phyloP scores from a whole-genome alignment of 2,329 filamentous ascomycete genomes.

The Ampelomyces quisqualis region DNA sequence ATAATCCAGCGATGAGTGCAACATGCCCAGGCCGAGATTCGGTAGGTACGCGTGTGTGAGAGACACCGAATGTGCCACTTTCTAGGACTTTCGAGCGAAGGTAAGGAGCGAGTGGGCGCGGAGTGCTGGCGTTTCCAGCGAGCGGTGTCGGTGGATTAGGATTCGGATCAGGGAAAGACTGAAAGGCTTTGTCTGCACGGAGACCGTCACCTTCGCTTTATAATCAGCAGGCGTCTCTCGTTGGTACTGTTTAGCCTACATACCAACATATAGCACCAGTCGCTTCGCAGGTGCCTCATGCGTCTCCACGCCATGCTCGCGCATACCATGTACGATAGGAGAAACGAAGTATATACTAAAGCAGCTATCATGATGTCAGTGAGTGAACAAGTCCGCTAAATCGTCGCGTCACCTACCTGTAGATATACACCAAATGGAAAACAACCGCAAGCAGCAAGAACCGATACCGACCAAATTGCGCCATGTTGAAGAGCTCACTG shows the following conservation, averaged over 20 bases:
- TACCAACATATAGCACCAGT: slow-evolving; percentile 89
- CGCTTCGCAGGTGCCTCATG: slow-evolving; percentile 80
- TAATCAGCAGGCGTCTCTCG: background rate
- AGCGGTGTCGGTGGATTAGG: slow-evolving; percentile 57
- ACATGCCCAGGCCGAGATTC: slow-evolving; percentile 97
- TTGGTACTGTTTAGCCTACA: slow-evolving; percentile 4
- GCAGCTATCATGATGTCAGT: slow-evolving; percentile 60
- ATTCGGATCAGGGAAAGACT: slow-evolving; percentile 86
- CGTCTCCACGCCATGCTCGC: slow-evolving; percentile 70
- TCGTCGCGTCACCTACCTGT: slow-evolving; percentile 37
- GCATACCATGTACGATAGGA: slow-evolving; percentile 95
- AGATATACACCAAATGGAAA: slow-evolving; percentile 92
- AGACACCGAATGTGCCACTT: slow-evolving; percentile 94
- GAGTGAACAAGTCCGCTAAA: slow-evolving; percentile 1
- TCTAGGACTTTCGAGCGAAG: slow-evolving; percentile 84
- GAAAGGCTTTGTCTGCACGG: slow-evolving; percentile 96
- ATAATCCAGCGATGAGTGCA: slow-evolving; percentile 91
- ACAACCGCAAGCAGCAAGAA: slow-evolving; percentile 86
- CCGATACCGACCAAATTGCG: slow-evolving; percentile 67
- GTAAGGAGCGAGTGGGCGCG: slow-evolving; percentile 84
- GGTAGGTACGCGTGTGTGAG: slow-evolving; percentile 93
- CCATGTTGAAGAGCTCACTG: slow-evolving; percentile 49
- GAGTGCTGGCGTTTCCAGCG: slow-evolving; percentile 62
- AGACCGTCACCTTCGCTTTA: slow-evolving; percentile 70
- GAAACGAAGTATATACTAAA: slow-evolving; percentile 99